Evolutionary conservation across 345 rosid genomes (phyloP).

Genomic region (Populus tremula): DNA sequence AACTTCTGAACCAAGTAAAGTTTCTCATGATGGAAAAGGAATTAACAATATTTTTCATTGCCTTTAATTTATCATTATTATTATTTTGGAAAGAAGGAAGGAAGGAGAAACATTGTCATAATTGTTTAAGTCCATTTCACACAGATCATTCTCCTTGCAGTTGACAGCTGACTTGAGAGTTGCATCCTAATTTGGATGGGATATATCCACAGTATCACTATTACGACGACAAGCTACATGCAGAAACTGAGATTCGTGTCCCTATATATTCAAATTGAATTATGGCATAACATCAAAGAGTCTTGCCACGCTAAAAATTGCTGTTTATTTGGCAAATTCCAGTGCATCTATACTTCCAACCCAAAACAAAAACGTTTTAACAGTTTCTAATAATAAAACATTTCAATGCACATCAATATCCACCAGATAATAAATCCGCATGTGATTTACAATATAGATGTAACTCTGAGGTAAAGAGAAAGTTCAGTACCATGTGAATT

Average conservation of each 20-base stretch:
- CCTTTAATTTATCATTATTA: too few species aligned
- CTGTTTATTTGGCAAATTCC: background rate
- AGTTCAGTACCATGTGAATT: conserved; percentile 59
- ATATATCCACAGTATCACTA: too few species aligned
- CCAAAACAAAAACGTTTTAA: background rate
- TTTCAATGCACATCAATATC: background rate
- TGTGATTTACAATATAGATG: background rate
- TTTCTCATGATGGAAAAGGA: background rate
- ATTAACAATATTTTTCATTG: background rate
- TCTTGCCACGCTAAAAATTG: background rate
- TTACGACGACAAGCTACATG: too few species aligned
- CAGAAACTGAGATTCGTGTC: too few species aligned
- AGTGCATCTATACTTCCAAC: background rate
- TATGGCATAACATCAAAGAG: background rate
- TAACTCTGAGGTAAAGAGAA: background rate
- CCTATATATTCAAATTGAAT: background rate
- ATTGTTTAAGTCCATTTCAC: too few species aligned
- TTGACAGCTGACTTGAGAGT: too few species aligned
- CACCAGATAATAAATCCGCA: background rate
- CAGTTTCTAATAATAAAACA: background rate
- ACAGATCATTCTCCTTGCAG: too few species aligned
- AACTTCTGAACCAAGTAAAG: background rate
- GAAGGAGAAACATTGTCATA: too few species aligned
- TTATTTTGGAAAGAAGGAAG: too few species aligned
- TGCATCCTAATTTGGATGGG: too few species aligned